Conservation (phyloP, 2,329 filamentous ascomycete species). For the Akanthomyces lecanii region DNA sequence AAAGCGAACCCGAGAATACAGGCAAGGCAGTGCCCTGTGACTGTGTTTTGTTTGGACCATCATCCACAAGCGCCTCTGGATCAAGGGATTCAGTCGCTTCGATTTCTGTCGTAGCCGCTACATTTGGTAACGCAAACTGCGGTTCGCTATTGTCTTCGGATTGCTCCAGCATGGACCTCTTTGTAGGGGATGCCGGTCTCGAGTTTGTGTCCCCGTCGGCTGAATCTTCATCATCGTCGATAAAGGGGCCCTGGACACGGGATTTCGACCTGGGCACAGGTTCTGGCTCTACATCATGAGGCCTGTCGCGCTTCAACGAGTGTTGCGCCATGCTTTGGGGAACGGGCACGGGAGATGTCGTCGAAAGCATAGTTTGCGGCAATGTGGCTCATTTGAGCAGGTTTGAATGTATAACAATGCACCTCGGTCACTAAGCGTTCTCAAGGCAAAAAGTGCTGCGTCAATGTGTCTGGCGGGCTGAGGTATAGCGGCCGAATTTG, state of each 20-base stretch:
- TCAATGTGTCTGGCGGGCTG: conserved; percentile 1
- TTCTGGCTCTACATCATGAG: conserved; percentile 29
- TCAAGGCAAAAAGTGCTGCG: not conserved
- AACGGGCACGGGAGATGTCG: conserved; percentile 56
- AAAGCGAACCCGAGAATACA: conserved; percentile 27
- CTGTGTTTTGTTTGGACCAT: not conserved
- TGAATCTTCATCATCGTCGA: conserved; percentile 36
- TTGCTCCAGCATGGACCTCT: conserved; percentile 20
- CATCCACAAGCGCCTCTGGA: not conserved
- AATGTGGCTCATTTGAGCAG: not conserved
- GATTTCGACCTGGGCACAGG: conserved; percentile 31
- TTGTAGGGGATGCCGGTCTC: conserved; percentile 16
- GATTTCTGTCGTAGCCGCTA: not conserved
- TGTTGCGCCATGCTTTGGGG: conserved; percentile 45
- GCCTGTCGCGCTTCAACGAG: conserved; percentile 33
- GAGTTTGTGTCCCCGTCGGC: conserved; percentile 24
- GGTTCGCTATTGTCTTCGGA: conserved; percentile 7
- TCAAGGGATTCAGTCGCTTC: not conserved
- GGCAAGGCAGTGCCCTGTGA: conserved; percentile 19
- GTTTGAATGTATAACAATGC: not conserved
- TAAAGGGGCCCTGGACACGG: conserved; percentile 35
- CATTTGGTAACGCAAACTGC: not conserved
- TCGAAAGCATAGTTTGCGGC: conserved; percentile 47
- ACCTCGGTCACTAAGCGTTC: not conserved
- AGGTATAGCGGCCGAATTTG: not conserved